These are phyloP conservation scores for Tulasnella sp. DNA, from an alignment of 768 basidiomycete species.

Conservation along the genomic window DNA sequence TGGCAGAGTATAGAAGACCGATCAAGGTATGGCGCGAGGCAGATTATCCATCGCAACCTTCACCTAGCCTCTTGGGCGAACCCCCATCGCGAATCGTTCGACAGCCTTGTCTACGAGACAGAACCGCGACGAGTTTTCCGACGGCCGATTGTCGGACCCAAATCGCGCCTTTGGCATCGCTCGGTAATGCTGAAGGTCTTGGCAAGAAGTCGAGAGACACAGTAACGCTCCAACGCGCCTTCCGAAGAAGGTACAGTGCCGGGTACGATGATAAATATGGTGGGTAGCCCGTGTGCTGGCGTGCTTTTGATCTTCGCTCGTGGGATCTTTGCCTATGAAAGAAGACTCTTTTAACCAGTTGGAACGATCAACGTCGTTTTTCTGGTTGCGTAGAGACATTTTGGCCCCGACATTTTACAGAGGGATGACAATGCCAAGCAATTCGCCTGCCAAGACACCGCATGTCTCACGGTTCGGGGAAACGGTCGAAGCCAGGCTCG, in stretches of 20 bases:
- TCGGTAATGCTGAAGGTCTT: background rate
- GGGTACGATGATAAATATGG: background rate
- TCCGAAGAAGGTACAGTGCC: background rate
- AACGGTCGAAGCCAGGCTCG: background rate
- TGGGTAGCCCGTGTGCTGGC: background rate
- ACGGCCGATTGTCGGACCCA: background rate
- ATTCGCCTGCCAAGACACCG: background rate
- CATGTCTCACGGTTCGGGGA: background rate
- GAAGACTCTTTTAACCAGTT: background rate
- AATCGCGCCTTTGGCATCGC: background rate
- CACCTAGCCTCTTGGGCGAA: background rate
- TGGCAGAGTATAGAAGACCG: background rate
- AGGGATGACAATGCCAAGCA: background rate
- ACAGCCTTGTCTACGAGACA: background rate
- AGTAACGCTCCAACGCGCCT: background rate
- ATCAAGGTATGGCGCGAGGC: background rate
- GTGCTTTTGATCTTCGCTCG: background rate
- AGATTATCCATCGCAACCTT: background rate
- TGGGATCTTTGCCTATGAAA: background rate
- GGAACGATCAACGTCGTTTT: background rate
- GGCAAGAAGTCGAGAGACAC: background rate
- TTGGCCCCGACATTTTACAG: background rate
- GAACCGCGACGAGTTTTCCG: background rate
- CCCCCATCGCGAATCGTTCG: background rate
- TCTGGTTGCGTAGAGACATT: background rate